Conservation (phyloP, 2,329 filamentous ascomycete genomes). For the Pseudogymnoascus sp. region DNA sequence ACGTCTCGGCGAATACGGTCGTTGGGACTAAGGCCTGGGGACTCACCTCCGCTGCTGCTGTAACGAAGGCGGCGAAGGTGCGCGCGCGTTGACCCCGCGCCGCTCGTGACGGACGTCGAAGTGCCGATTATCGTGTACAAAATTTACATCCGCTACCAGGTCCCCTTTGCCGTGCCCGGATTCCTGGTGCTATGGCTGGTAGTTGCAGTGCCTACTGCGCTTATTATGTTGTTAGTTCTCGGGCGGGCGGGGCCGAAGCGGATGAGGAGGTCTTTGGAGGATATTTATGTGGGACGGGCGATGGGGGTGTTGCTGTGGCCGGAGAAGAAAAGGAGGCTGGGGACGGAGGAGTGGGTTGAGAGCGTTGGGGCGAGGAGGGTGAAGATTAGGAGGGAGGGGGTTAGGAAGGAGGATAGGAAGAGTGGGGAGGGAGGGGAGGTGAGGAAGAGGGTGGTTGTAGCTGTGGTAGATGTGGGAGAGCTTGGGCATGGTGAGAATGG, state of each 20-base stretch:
- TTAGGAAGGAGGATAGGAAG: not conserved
- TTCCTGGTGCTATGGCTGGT: not conserved
- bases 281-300: not conserved
- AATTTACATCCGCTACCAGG: not conserved
- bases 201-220: not conserved
- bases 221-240: not conserved
- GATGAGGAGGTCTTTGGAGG: not conserved
- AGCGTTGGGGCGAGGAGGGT: not conserved
- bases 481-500: not conserved
- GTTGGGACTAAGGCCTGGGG: slow-evolving; percentile 30
- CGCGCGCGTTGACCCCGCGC: not conserved
- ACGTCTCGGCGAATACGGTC: slow-evolving; percentile 34
- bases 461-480: not conserved
- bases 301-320: not conserved
- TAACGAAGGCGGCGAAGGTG: not conserved
- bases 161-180: not conserved
- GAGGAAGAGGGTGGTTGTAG: slow-evolving; percentile 7
- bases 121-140: not conserved
- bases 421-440: not conserved
- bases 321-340: not conserved
- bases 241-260: not conserved
- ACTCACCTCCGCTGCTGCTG: not conserved
- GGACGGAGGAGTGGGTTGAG: not conserved
- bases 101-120: not conserved
- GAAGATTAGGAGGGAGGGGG: not conserved